Evolutionary conservation across 805 yeast species (phyloP).

Genomic region (Metschnikowia cerradonensis): DNA sequence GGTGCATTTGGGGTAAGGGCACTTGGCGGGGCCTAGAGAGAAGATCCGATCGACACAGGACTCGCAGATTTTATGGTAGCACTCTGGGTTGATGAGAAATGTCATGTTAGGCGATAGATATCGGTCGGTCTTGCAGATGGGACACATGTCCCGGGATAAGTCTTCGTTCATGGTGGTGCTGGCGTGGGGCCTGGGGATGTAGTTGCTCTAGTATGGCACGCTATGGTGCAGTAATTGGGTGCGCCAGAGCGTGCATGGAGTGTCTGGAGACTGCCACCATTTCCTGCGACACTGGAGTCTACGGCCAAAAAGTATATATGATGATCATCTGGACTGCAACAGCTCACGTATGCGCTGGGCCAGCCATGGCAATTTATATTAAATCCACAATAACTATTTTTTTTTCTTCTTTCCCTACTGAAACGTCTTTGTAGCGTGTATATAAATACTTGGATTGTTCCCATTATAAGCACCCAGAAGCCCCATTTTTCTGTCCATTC

Average conservation of each 20-base stretch:
- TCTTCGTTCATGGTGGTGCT: conserved; percentile 35
- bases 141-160: conserved; percentile 78
- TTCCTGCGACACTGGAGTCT: too few species aligned
- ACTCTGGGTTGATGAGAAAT: conserved; percentile 92
- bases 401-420: background rate
- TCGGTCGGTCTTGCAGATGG: conserved; percentile 93
- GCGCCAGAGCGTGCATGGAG: background rate
- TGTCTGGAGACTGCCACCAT: background rate
- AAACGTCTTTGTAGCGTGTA: too few species aligned
- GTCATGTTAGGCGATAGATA: conserved; percentile 91
- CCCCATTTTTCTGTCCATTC: background rate
- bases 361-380: too few species aligned
- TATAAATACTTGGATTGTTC: too few species aligned
- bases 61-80: conserved; percentile 96
- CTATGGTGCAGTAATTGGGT: background rate
- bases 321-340: background rate
- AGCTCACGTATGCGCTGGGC: too few species aligned
- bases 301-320: background rate
- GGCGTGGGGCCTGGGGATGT: background rate
- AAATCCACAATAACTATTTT: background rate
- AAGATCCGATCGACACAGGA: conserved; percentile 95
- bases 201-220: background rate
- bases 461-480: too few species aligned
- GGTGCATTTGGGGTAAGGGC: conserved; percentile 91
- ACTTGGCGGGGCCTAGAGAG: conserved; percentile 91